Conservation (phyloP, 2,329 filamentous ascomycete species). For the Teratosphaeriaceae sp. region DNA sequence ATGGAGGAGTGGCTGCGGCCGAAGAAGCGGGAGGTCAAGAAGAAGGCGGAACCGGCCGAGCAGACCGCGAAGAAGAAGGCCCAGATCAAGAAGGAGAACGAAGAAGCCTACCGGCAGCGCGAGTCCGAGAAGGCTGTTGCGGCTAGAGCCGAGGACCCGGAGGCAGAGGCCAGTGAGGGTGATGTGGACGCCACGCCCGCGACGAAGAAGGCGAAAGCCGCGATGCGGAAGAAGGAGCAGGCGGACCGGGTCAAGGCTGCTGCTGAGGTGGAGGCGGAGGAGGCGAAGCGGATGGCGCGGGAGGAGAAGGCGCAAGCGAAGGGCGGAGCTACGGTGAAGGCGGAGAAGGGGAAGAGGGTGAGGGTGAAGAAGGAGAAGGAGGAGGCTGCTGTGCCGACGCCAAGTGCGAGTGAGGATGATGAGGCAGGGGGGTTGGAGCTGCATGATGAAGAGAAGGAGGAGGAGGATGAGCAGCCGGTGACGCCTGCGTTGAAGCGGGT, state of each 20-base stretch:
- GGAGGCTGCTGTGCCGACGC: constrained; percentile 36
- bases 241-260: constrained; percentile 27
- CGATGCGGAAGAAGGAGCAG: constrained; percentile 18
- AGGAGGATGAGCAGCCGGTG: constrained; percentile 8
- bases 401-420: constrained; percentile 33
- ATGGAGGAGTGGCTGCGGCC: constrained; percentile 88
- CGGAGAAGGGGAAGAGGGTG: constrained; percentile 16
- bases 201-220: constrained; percentile 34
- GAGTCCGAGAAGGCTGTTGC: constrained; percentile 22
- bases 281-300: constrained; percentile 9
- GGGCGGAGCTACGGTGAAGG: constrained; percentile 3
- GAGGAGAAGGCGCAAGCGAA: neutral
- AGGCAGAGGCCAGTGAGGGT: constrained; percentile 16
- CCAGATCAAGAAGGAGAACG: constrained; percentile 29
- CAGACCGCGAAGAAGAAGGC: constrained; percentile 17
- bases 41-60: constrained; percentile 37
- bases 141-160: constrained; percentile 28
- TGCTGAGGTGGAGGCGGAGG: constrained; percentile 15
- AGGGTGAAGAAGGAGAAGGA: constrained; percentile 24
- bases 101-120: constrained; percentile 19
- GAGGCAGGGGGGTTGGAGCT: constrained; percentile 29
- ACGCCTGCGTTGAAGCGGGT: constrained; percentile 6
- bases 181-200: constrained; percentile 29
- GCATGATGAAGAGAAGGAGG: constrained; percentile 32
- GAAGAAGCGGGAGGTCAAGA: constrained; percentile 62